These are phyloP conservation scores for Diplodia seriata DNA, from an alignment of 2,329 filamentous ascomycete genomes.

Conservation along the genomic window DNA sequence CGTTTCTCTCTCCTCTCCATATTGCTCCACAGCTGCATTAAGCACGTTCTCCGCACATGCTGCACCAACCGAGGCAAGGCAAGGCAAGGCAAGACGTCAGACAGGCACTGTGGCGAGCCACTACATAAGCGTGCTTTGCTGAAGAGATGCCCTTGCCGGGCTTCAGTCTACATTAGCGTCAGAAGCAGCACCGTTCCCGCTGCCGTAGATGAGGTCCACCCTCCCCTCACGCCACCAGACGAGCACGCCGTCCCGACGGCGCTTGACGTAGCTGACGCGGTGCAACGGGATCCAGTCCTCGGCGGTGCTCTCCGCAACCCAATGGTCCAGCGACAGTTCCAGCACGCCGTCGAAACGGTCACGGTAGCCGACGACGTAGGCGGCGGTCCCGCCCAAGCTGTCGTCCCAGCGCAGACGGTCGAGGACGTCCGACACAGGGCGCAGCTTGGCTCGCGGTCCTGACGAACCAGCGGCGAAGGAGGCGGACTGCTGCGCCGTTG, in stretches of 20 bases:
- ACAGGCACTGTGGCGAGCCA: constrained; percentile 10
- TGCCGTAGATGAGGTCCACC: constrained; percentile 52
- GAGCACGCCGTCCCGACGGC: constrained; percentile 39
- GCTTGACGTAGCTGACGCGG: constrained; percentile 44
- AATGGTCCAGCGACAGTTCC: constrained; percentile 53
- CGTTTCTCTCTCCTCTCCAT: neutral
- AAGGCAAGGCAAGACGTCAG: neutral
- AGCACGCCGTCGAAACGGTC: constrained; percentile 56
- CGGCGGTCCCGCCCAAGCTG: constrained; percentile 34
- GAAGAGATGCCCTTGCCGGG: neutral
- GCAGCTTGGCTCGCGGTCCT: constrained; percentile 31
- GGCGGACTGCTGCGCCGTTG: neutral
- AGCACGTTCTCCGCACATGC: neutral
- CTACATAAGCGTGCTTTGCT: neutral
- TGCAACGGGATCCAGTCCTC: constrained; percentile 61
- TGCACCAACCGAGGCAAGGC: neutral
- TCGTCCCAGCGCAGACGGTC: constrained; percentile 54
- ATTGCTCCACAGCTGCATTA: neutral
- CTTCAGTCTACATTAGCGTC: neutral
- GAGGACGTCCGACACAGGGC: constrained; percentile 45
- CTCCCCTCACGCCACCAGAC: constrained; percentile 55
- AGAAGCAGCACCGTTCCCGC: constrained; percentile 37
- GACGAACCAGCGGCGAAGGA: neutral
- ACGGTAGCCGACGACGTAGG: constrained; percentile 56
- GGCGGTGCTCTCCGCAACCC: constrained; percentile 56